phyloP scores from a whole-genome alignment of 345 rosid genomes.

The Rhodamnia rubescens region DNA sequence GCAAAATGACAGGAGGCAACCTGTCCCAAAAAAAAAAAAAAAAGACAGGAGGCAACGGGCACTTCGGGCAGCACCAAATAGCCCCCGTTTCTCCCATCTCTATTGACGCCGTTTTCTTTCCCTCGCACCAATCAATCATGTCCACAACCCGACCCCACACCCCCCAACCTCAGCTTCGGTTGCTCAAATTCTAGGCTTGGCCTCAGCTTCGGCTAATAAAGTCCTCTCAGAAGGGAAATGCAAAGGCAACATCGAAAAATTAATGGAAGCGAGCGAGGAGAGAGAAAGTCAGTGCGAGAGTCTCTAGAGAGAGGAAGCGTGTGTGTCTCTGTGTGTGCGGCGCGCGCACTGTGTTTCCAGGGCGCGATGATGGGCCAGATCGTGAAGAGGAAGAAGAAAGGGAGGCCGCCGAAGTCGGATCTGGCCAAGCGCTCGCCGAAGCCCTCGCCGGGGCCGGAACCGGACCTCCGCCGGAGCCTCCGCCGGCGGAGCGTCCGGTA shows the following conservation, averaged over 20 bases:
- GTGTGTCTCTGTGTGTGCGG: not conserved
- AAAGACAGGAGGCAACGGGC: not conserved
- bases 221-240: not conserved
- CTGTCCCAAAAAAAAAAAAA: too few species aligned
- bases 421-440: conserved; percentile 35
- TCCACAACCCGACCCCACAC: not conserved
- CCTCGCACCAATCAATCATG: not conserved
- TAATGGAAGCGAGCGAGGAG: not conserved
- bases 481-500: conserved; percentile 81
- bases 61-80: not conserved
- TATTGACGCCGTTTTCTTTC: not conserved
- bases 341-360: not conserved
- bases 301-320: not conserved
- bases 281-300: not conserved
- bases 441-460: conserved; percentile 6
- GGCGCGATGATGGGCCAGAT: conserved; percentile 58
- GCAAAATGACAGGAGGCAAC: not conserved
- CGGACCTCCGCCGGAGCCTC: conserved; percentile 30
- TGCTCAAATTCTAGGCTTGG: not conserved
- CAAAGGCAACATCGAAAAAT: not conserved
- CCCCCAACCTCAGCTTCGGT: not conserved
- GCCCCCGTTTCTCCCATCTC: not conserved
- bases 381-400: conserved; percentile 91
- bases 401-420: conserved; percentile 93
- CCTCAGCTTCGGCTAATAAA: not conserved